Evolutionary conservation across 2,329 filamentous ascomycete species (phyloP), one percentile per base, ranked within the genome.

Genomic region (Pseudogymnoascus destructans): DNA sequence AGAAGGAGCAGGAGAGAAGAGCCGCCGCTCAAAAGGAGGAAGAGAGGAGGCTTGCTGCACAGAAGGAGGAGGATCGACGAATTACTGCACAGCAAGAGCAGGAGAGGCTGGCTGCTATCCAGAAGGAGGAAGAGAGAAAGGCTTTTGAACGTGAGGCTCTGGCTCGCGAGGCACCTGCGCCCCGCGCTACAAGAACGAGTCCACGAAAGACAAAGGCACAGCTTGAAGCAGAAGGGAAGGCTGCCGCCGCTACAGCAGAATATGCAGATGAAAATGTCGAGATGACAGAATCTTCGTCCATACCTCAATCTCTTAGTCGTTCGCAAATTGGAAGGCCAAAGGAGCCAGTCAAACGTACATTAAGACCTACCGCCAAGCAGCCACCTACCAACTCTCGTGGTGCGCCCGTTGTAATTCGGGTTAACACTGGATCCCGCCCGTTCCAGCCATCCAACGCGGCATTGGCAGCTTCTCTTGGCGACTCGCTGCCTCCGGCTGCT

Each of bases 321-420:
- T 66, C 74, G 61, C 73, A 78, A 59, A 68, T 74, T 59, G 70
- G 72, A 64, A 79, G 79, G 62, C 75, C 69, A 55, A 77, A 74
- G 55, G 78, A 79, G 42, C 46, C 60, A 21, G 70, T 77, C 59
- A 82, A 82, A 66, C 76, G 84, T 57, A 82, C 82, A 0, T 66
- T 79, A 3, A 86, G 80, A 64, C 82, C 84, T 1, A 56, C 54
- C 5, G 76, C 75, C 7, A 86, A 85, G 66, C 82, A 86, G 38
- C 66, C 75, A 0, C 63, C 75, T 3, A 63, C 71, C 9, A 87
- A 86, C 67, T 68, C 77, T 0, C 88, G 84, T 68, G 82, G 84
- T 60, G 80, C 80, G 0, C 86, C 84, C 6, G 88, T 86, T 2
- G 81, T 86, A 59, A 90, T 86, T 65, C 80, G 80, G 59, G 84